Conservation (phyloP, 345 rosid species). For the Diplotaxis tenuifolia region DNA sequence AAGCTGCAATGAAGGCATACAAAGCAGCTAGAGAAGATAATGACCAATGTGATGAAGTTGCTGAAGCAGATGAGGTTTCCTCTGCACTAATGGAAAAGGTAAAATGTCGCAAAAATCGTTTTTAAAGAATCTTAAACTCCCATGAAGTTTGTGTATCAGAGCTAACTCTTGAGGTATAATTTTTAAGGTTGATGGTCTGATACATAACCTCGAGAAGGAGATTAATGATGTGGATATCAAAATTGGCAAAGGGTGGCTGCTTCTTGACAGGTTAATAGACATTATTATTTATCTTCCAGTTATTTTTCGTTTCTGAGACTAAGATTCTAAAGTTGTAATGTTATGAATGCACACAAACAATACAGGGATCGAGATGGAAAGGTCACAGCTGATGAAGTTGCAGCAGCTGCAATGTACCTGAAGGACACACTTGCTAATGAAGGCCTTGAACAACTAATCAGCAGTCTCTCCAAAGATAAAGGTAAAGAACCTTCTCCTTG, state of each 20-base stretch:
- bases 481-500: conserved; percentile 41
- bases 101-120: not conserved
- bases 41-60: conserved; percentile 47
- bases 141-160: conserved; percentile 8
- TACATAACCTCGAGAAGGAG: conserved; percentile 87
- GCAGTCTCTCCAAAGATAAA: conserved; percentile 74
- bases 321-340: not conserved
- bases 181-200: conserved; percentile 74
- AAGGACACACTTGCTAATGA: conserved; percentile 72
- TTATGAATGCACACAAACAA: conserved; percentile 19
- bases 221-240: conserved; percentile 75
- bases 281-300: not conserved
- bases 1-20: conserved; percentile 75
- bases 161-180: conserved; percentile 12
- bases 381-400: conserved; percentile 87
- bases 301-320: not conserved
- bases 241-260: conserved; percentile 74
- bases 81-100: conserved; percentile 82
- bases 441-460: conserved; percentile 71
- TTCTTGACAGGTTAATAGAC: conserved; percentile 69
- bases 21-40: conserved; percentile 75
- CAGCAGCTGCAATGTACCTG: conserved; percentile 74
- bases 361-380: conserved; percentile 83
- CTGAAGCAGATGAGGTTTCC: conserved; percentile 64
- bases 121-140: not conserved